Percentiles rank a stretch among this genome's conserved stretches.
Conservation (phyloP, 2,329 filamentous ascomycete genomes). For the Cercospora zeae-maydis region DNA sequence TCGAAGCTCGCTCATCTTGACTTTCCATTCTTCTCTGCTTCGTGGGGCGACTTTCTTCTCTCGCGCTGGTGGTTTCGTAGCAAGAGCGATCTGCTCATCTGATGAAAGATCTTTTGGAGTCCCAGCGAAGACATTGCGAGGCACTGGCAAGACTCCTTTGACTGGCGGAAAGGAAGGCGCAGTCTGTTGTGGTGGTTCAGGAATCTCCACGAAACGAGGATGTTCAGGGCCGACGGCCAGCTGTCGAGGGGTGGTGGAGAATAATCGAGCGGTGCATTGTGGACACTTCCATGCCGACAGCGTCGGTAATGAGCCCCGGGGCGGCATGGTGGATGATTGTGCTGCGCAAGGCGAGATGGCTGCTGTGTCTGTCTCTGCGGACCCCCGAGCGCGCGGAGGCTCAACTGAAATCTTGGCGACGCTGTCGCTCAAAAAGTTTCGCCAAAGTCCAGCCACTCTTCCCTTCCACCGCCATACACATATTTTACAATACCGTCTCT, state of each 20-base stretch:
- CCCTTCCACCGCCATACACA: background rate
- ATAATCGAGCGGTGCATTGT: constrained; percentile 38
- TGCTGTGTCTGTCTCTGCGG: background rate
- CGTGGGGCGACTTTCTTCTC: constrained; percentile 36
- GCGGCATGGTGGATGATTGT: constrained; percentile 39
- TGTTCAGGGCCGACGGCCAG: constrained; percentile 72
- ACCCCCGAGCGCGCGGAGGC: background rate
- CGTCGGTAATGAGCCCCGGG: constrained; percentile 36
- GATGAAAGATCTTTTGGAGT: constrained; percentile 53
- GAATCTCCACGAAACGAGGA: constrained; percentile 80
- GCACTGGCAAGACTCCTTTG: constrained; percentile 78
- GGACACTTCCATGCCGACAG: constrained; percentile 36
- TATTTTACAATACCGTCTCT: background rate
- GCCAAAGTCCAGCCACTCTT: constrained; percentile 12
- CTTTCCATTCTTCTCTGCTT: constrained; percentile 62
- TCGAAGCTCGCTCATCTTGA: constrained; percentile 66
- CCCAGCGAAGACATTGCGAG: constrained; percentile 69
- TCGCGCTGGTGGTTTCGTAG: constrained; percentile 21
- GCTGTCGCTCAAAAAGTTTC: constrained; percentile 7
- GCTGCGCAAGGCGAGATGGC: background rate
- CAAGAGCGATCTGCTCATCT: constrained; percentile 25
- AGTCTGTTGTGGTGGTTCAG: constrained; percentile 69
- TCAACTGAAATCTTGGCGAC: constrained; percentile 14
- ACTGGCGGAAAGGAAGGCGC: constrained; percentile 48
- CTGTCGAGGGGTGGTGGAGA: constrained; percentile 46